Conservation (phyloP, 2,329 filamentous ascomycete genomes). For the Amauroascus verrucosus region DNA sequence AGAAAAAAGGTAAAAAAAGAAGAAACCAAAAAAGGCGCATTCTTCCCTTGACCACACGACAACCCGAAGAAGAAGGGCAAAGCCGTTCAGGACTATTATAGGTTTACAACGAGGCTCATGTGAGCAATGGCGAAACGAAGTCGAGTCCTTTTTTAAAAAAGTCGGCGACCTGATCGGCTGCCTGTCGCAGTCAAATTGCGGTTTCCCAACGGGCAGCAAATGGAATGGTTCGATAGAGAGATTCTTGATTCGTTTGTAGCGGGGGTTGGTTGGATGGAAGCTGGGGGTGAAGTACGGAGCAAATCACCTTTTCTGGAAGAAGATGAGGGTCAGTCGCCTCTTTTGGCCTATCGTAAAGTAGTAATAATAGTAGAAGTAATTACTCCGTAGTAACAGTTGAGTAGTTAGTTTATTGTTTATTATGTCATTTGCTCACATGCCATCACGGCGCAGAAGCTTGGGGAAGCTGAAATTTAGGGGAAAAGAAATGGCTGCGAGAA, state of each 20-base stretch:
- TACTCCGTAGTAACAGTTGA: too few relatives aligned
- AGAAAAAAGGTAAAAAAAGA: neutral
- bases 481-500: neutral
- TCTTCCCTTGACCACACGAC: neutral
- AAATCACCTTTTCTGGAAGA: neutral
- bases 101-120: constrained; percentile 6
- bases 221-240: neutral
- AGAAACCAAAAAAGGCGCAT: too few relatives aligned
- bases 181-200: constrained; percentile 3
- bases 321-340: neutral
- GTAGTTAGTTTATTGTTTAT: too few relatives aligned
- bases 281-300: neutral
- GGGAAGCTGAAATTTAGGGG: neutral
- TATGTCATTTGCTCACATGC: constrained; percentile 6
- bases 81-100: neutral
- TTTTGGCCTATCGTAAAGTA: too few relatives aligned
- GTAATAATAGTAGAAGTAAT: too few relatives aligned
- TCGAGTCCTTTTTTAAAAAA: too few relatives aligned
- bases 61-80: neutral
- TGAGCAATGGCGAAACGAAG: neutral
- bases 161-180: constrained; percentile 2
- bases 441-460: neutral
- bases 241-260: neutral
- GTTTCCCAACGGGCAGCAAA: neutral
- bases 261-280: neutral